Percentiles rank a stretch among this genome's conserved stretches.
Evolutionary conservation across 2,329 filamentous ascomycete species (phyloP).

Genomic region (Aspergillus tanneri): DNA sequence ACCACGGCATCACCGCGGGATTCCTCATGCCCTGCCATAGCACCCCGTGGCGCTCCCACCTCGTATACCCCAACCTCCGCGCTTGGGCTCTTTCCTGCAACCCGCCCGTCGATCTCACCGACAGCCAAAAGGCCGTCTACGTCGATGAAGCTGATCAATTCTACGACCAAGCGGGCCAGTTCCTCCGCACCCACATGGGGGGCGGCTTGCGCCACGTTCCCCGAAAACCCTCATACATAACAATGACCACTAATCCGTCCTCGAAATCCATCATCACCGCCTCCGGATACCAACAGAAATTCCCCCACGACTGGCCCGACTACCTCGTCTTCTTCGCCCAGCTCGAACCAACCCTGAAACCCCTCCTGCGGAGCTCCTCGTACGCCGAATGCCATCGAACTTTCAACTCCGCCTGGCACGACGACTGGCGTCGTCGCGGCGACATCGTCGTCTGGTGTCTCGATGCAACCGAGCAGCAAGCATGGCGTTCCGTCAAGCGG

Average conservation of each 20-base stretch:
- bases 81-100: constrained; percentile 90
- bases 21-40: constrained; percentile 96
- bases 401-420: constrained; percentile 63
- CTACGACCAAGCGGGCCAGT: constrained; percentile 64
- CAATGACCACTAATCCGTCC: constrained; percentile 1
- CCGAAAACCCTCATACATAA: constrained; percentile 33
- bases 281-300: constrained; percentile 3
- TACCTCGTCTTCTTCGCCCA: constrained; percentile 58
- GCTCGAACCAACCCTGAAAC: constrained; percentile 52
- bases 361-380: constrained; percentile 43
- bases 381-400: constrained; percentile 61
- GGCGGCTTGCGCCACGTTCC: constrained; percentile 38
- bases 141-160: constrained; percentile 89
- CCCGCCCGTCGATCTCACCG: constrained; percentile 70
- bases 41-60: constrained; percentile 88
- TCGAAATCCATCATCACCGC: constrained; percentile 1
- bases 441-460: constrained; percentile 63
- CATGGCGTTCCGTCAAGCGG: constrained; percentile 34
- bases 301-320: constrained; percentile 47
- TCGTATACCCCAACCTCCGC: constrained; percentile 70
- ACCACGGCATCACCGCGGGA: constrained; percentile 51
- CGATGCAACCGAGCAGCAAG: constrained; percentile 35
- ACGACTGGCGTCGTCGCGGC: constrained; percentile 60
- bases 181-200: constrained; percentile 57
- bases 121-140: constrained; percentile 64